Evolutionary conservation across 2,329 filamentous ascomycete species (phyloP), one percentile per base, ranked within the genome.

Genomic region (Blastomyces percursus): DNA sequence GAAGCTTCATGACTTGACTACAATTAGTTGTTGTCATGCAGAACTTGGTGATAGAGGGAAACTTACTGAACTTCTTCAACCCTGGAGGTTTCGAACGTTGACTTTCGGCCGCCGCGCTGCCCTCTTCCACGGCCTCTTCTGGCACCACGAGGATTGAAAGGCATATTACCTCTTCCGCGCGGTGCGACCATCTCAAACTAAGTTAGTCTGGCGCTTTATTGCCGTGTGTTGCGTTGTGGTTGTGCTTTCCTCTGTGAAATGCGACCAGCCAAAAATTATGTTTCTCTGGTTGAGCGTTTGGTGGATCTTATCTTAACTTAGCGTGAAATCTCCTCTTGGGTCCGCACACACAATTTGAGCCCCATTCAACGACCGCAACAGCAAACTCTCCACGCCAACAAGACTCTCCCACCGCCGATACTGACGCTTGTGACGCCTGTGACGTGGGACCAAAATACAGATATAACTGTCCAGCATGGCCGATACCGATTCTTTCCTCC

Each of bases 401-500:
- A 21, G 35, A 40, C 60, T 16, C 51, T 46, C 19, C 57, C 44
- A 24, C 54, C 46, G 14, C 52, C 38, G 57, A 50, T 42, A 44
- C 21, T 61, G 46, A 50, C 35, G n/a, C 32, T 42, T 59, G 48
- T 42, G 50, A 52, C 40, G 55, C 52, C 14, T 52, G 61, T 38
- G 42, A 59, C 21, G 46, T 61, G 60, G 32, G 56, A 50, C 40
- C 21, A 30, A n/a, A 50, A 21, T 51, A 16, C 21, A 51, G 21
- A 51, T 51, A 51, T 16, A 51, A 59, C 44, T 56, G 63, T 30
- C 59, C 84, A 91, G 73, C 78, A 96, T 96, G 91, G 88, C 90
- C 77, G 80, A 86, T 76, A 82, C 85, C 72, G 89, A 93, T 77
- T 88, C 89, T 67, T 97, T 96, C 82, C 86, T 97, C 73, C 94